Evolutionary conservation across 768 basidiomycete genomes (phyloP).

Genomic region (Boletus vermiculosoides): DNA sequence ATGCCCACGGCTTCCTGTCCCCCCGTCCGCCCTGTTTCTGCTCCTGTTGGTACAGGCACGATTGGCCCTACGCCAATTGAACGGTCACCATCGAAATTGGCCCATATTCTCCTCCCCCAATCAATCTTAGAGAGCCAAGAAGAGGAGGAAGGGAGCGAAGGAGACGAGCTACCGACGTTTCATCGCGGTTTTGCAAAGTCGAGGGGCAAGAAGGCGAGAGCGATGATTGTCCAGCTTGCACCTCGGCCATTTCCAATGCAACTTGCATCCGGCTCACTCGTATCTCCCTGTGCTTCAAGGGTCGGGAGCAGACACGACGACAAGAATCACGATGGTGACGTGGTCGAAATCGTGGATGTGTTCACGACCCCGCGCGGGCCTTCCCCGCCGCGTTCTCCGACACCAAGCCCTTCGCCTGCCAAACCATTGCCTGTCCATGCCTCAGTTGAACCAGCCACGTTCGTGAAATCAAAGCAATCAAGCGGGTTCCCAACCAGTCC

Average conservation of each 20-base stretch:
- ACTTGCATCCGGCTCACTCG: not conserved
- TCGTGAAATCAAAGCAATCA: not conserved
- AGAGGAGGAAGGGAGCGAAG: constrained; percentile 9
- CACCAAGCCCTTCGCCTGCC: constrained; percentile 17
- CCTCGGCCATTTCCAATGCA: constrained; percentile 31
- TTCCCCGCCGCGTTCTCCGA: constrained; percentile 24
- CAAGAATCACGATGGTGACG: not conserved
- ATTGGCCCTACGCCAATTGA: not conserved
- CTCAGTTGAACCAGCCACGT: not conserved
- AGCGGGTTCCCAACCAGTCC: constrained; percentile 17
- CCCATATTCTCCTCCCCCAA: constrained; percentile 8
- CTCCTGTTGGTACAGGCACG: not conserved
- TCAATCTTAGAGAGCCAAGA: constrained; percentile 11
- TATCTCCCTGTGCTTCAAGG: not conserved
- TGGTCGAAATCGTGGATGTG: constrained; percentile 17
- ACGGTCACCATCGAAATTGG: constrained; percentile 15
- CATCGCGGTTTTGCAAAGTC: constrained; percentile 11
- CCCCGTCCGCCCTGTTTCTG: not conserved
- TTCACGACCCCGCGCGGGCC: constrained; percentile 22
- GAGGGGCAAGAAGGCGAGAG: not conserved
- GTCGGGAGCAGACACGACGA: not conserved
- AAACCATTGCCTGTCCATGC: not conserved
- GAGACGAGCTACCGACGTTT: constrained; percentile 21
- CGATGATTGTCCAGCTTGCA: not conserved
- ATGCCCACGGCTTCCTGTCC: not conserved